Evolutionary conservation across 1,284 basidiomycete genomes (phyloP).

Genomic region (Cryptococcus neoformans): DNA sequence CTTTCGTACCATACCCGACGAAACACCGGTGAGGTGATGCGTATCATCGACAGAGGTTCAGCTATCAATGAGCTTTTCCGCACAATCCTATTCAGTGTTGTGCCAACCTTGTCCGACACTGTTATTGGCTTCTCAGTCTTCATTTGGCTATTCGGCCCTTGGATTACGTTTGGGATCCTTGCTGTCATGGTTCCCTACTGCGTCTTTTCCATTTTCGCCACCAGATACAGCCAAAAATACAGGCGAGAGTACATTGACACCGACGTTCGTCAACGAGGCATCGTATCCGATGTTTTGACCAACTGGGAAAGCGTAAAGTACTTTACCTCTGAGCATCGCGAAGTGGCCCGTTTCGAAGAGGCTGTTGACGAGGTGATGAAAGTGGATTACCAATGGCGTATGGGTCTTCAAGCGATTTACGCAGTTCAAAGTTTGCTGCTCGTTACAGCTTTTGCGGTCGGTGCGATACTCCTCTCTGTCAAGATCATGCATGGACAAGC

Average conservation of each 20-base stretch:
- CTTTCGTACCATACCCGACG: slow-evolving; percentile 91
- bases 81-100: slow-evolving; percentile 87
- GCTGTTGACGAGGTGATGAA: slow-evolving; percentile 85
- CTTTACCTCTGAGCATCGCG: slow-evolving; percentile 93
- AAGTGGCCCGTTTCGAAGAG: slow-evolving; percentile 82
- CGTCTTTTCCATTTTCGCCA: slow-evolving; percentile 92
- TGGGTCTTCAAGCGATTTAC: slow-evolving; percentile 85
- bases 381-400: slow-evolving; percentile 85
- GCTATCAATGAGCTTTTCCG: slow-evolving; percentile 94
- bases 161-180: slow-evolving; percentile 83
- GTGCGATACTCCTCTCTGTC: slow-evolving; percentile 92
- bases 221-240: slow-evolving; percentile 74
- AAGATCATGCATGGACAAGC: slow-evolving; percentile 84
- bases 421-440: slow-evolving; percentile 95
- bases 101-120: slow-evolving; percentile 92
- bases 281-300: slow-evolving; percentile 93
- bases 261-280: slow-evolving; percentile 89
- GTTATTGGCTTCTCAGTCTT: slow-evolving; percentile 93
- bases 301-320: slow-evolving; percentile 99
- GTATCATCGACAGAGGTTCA: slow-evolving; percentile 97
- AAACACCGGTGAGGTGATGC: slow-evolving; percentile 91
- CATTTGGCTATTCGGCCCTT: slow-evolving; percentile 76
- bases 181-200: slow-evolving; percentile 84
- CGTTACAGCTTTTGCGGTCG: slow-evolving; percentile 78
- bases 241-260: slow-evolving; percentile 89